Conservation (phyloP, 345 rosid genomes). For the Citrus cavaleriei region DNA sequence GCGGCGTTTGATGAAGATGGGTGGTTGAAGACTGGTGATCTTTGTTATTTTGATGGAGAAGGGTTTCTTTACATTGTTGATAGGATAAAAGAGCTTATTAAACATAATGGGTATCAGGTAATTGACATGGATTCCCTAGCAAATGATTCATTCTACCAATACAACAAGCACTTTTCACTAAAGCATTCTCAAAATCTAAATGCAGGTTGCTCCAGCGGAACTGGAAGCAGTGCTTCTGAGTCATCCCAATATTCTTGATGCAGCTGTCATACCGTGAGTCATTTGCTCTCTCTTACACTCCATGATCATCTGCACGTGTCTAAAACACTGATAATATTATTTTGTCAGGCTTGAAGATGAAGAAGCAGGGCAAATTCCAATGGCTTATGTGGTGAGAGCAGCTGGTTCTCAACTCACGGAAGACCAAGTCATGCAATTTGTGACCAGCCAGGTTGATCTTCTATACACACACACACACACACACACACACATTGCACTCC, state of each 20-base stretch:
- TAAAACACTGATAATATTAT: neutral
- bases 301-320: neutral
- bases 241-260: constrained; percentile 49
- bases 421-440: constrained; percentile 51
- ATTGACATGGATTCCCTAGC: neutral
- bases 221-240: constrained; percentile 55
- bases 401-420: constrained; percentile 38
- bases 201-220: constrained; percentile 70
- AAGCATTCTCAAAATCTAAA: neutral
- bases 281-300: neutral
- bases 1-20: constrained; percentile 42
- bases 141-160: neutral
- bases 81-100: constrained; percentile 68
- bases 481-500: neutral
- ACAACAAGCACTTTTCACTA: neutral
- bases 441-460: constrained; percentile 51
- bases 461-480: neutral
- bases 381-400: constrained; percentile 64
- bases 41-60: constrained; percentile 49
- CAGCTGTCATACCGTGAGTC: constrained; percentile 60
- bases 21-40: constrained; percentile 68
- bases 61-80: constrained; percentile 55
- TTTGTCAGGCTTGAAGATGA: constrained; percentile 53
- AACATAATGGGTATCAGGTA: constrained; percentile 70
- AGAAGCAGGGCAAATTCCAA: constrained; percentile 62